phyloP scores from a whole-genome alignment of 805 yeast species.

The Yamadazyma tumulicola region DNA sequence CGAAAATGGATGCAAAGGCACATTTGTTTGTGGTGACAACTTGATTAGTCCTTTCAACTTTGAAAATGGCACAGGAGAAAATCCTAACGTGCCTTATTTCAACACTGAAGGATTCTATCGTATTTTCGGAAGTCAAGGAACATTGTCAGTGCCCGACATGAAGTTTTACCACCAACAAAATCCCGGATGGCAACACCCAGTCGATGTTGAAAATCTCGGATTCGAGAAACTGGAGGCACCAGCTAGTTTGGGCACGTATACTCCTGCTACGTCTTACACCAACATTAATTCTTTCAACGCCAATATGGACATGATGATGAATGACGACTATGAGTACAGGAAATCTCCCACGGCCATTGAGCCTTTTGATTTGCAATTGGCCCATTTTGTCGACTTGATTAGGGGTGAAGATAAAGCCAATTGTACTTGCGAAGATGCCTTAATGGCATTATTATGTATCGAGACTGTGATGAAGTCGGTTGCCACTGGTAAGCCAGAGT shows the following conservation, averaged over 20 bases:
- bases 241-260: conserved; percentile 10
- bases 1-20: conserved; percentile 36
- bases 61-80: conserved; percentile 43
- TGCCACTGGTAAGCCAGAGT: conserved; percentile 24
- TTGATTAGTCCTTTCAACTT: conserved; percentile 39
- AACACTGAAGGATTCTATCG: conserved; percentile 34
- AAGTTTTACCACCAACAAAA: conserved; percentile 33
- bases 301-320: conserved; percentile 1
- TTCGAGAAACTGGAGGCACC: not conserved
- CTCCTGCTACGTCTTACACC: conserved; percentile 24
- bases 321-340: too few relatives aligned
- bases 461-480: conserved; percentile 34
- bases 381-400: conserved; percentile 35
- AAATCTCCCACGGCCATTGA: conserved; percentile 11
- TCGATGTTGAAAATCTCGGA: conserved; percentile 9
- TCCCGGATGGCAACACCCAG: conserved; percentile 22
- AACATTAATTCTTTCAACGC: conserved; percentile 1
- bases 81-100: conserved; percentile 36
- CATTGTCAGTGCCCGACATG: conserved; percentile 39
- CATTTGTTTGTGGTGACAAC: conserved; percentile 41
- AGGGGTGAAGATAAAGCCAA: conserved; percentile 20
- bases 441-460: conserved; percentile 34
- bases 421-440: conserved; percentile 38
- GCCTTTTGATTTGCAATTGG: conserved; percentile 38
- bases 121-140: conserved; percentile 37